phyloP scores from a whole-genome alignment of 78 protist species.

The Dictyostelium purpureum region DNA sequence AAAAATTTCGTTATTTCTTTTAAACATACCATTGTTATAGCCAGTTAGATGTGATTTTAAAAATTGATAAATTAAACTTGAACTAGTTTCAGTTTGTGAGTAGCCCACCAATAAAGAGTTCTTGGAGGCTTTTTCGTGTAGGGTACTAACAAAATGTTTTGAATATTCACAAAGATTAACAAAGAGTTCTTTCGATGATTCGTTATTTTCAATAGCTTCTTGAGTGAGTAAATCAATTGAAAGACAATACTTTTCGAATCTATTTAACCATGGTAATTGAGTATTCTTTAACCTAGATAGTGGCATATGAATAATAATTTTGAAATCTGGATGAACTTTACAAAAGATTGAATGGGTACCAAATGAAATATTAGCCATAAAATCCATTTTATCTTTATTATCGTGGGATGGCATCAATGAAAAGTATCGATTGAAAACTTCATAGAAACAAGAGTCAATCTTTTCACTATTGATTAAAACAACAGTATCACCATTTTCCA shows the following conservation, averaged over 20 bases:
- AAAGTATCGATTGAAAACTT: conserved; percentile 63
- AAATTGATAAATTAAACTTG: conserved; percentile 9
- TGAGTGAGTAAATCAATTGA: conserved; percentile 19
- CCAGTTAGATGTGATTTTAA: neutral
- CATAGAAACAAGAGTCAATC: conserved; percentile 79
- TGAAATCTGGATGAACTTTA: conserved; percentile 58
- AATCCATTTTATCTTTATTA: neutral
- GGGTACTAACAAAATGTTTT: conserved; percentile 27
- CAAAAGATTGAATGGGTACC: conserved; percentile 32
- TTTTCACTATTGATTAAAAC: conserved; percentile 43
- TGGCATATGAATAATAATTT: conserved; percentile 67
- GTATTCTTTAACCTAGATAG: conserved; percentile 10
- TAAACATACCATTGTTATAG: neutral
- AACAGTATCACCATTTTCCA: conserved; percentile 27
- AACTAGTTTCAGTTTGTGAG: conserved; percentile 36
- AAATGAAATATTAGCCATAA: conserved; percentile 42
- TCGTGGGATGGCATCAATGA: neutral
- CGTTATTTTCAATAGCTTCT: conserved; percentile 29
- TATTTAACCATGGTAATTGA: conserved; percentile 71
- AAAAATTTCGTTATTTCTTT: neutral
- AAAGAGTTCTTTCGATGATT: neutral
- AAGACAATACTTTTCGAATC: conserved; percentile 60
- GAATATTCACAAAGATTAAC: neutral
- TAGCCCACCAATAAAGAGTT: conserved; percentile 15
- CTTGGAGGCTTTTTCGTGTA: neutral